phyloP scores from a whole-genome alignment of 305 asterid species.

The Ilex paraguariensis region DNA sequence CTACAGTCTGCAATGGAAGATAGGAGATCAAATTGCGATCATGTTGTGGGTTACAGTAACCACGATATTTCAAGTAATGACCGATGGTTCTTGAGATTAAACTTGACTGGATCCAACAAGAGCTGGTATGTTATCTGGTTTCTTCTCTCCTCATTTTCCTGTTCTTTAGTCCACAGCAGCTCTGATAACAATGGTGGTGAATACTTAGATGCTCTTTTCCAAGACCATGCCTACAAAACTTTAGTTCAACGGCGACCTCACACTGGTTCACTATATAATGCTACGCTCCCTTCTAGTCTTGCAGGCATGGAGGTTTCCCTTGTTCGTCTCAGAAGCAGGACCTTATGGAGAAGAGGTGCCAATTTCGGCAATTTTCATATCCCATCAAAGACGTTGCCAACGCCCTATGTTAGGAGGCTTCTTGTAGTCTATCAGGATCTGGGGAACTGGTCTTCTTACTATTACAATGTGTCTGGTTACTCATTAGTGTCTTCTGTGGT shows the following conservation, averaged over 20 bases:
- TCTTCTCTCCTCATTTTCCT: slow-evolving; percentile 22
- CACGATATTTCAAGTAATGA: too few relatives aligned
- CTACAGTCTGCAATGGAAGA: too few relatives aligned
- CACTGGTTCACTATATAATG: slow-evolving; percentile 50
- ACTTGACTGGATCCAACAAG: background rate
- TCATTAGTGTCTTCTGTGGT: slow-evolving; percentile 33
- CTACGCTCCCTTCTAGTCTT: slow-evolving; percentile 46
- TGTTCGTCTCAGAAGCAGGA: slow-evolving; percentile 51
- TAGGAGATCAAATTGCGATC: too few relatives aligned
- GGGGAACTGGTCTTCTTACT: slow-evolving; percentile 57
- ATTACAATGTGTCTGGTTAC: slow-evolving; percentile 50
- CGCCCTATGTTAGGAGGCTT: slow-evolving; percentile 51
- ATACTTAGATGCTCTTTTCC: slow-evolving; percentile 44
- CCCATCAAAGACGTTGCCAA: slow-evolving; percentile 53
- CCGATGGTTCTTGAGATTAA: too few relatives aligned
- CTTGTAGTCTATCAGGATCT: slow-evolving; percentile 56
- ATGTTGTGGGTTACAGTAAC: too few relatives aligned
- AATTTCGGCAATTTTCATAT: slow-evolving; percentile 48
- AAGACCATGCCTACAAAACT: slow-evolving; percentile 37
- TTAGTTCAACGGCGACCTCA: slow-evolving; percentile 45
- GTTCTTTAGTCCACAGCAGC: slow-evolving; percentile 24
- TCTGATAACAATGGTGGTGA: slow-evolving; percentile 23
- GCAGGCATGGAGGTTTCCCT: slow-evolving; percentile 55
- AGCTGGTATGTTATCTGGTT: slow-evolving; percentile 18
- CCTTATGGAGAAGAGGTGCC: slow-evolving; percentile 55